These are phyloP conservation scores for Omphalotus guepiniiformis DNA, from an alignment of 768 basidiomycete species.

Conservation along the genomic window DNA sequence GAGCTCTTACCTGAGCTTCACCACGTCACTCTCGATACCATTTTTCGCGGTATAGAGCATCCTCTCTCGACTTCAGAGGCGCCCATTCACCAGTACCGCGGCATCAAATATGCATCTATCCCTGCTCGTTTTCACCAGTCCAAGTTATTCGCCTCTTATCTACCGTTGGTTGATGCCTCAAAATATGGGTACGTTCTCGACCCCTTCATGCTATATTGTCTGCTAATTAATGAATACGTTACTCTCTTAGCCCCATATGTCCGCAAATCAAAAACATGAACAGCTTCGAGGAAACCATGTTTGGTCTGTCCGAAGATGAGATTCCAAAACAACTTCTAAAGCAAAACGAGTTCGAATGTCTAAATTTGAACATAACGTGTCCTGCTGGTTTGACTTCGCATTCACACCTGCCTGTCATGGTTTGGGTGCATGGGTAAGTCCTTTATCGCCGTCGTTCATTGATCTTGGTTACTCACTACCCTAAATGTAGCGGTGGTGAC, in stretches of 20 bases:
- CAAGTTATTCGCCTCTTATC: slow-evolving; percentile 52
- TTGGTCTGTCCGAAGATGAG: slow-evolving; percentile 50
- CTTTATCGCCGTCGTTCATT: slow-evolving; percentile 6
- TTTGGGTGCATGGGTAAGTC: slow-evolving; percentile 82
- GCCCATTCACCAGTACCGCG: slow-evolving; percentile 67
- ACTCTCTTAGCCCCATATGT: slow-evolving; percentile 59
- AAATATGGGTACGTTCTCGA: slow-evolving; percentile 53
- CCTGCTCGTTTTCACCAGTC: slow-evolving; percentile 78
- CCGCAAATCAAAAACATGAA: slow-evolving; percentile 51
- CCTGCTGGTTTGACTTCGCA: slow-evolving; percentile 51
- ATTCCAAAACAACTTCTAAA: slow-evolving; percentile 50
- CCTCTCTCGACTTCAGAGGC: slow-evolving; percentile 49
- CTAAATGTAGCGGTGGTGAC: slow-evolving; percentile 55
- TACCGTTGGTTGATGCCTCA: slow-evolving; percentile 56
- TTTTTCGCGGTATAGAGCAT: slow-evolving; percentile 65
- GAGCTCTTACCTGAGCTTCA: slow-evolving; percentile 25
- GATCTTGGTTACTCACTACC: slow-evolving; percentile 14
- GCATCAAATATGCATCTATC: slow-evolving; percentile 73
- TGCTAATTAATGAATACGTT: slow-evolving; percentile 1
- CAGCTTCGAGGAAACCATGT: slow-evolving; percentile 55
- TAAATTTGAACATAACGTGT: slow-evolving; percentile 78
- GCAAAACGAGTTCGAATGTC: slow-evolving; percentile 75
- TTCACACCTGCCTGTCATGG: slow-evolving; percentile 69
- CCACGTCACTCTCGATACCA: slow-evolving; percentile 54
- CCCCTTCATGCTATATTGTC: no score